Base-by-base conservation (phyloP, 495 filamentous ascomycete species). In the Talaromyces stipitatus region DNA sequence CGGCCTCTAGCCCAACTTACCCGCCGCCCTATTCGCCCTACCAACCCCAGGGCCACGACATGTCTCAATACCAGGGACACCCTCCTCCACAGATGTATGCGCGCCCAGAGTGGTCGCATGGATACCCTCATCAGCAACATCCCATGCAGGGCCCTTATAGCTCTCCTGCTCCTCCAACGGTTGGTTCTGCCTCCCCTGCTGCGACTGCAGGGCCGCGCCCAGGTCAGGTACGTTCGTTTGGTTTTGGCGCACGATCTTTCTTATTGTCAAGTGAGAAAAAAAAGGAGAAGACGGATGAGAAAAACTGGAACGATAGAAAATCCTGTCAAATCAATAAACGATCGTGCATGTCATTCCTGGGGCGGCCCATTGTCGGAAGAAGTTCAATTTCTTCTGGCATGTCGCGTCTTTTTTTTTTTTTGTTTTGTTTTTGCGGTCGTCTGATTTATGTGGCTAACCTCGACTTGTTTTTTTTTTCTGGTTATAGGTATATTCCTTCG, bases 401-500 rank as follows among this genome's bases (percentile, higher is more conserved):
- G 26, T 53, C 57, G 54, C 38, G 32, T 51, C 23, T 33, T 32
- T 43, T 38, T 8, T 4, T 46, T 26, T 27, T 53, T 50, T 54
- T n/a, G n/a, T n/a, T n/a, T n/a, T n/a, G n/a, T n/a, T n/a, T n/a
- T n/a, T n/a, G n/a, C n/a, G n/a, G n/a, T n/a, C n/a, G n/a, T 43
- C 46, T 18, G 43, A 23, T 52, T 69, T n/a, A n/a, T 73, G 69
- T 30, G 9, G 27, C 54, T 57, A 41, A 57, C n/a, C n/a, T n/a
- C n/a, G 24, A 12, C 2, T 48, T 4, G 22, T 18, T 11, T 16
- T 30, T 57, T 16, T 18, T 43, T 68, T 52, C 9, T 66, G 73
- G 30, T 79, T 73, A 23, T 78, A 95, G 86, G 94, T 98, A 47
- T 98, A 97, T 69, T 96, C 92, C 2, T 98, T 98, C 67, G 94